Evolutionary conservation across 2,329 filamentous ascomycete genomes (phyloP).

Genomic region (Sclerotiophoma versabilis): DNA sequence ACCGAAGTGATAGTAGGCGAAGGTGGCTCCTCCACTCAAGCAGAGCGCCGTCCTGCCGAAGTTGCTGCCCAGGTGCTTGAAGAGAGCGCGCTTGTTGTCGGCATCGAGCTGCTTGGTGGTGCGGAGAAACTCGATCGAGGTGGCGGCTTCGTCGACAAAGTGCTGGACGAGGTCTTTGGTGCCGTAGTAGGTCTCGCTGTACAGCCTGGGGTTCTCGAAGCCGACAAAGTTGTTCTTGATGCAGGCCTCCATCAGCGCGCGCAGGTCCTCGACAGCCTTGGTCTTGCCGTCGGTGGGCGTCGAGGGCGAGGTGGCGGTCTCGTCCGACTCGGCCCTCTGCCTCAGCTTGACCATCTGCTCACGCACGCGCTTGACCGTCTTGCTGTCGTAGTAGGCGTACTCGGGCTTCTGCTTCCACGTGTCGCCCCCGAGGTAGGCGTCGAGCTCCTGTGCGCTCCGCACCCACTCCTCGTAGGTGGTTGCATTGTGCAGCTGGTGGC

Average conservation of each 20-base stretch:
- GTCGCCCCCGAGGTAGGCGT: constrained; percentile 80
- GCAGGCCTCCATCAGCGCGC: constrained; percentile 81
- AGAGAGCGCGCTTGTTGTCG: constrained; percentile 80
- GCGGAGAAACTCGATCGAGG: constrained; percentile 71
- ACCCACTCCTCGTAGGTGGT: constrained; percentile 86
- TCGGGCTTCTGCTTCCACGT: constrained; percentile 78
- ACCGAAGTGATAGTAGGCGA: constrained; percentile 97
- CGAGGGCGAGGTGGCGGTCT: constrained; percentile 50
- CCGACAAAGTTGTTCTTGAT: constrained; percentile 98
- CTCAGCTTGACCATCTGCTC: constrained; percentile 75
- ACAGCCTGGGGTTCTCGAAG: constrained; percentile 91
- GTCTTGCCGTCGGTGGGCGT: constrained; percentile 36
- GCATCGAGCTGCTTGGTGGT: constrained; percentile 70
- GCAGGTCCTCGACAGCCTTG: constrained; percentile 75
- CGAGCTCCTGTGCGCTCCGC: constrained; percentile 76
- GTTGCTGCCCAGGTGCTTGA: constrained; percentile 89
- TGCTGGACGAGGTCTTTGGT: constrained; percentile 94
- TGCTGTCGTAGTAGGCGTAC: constrained; percentile 83
- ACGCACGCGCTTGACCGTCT: constrained; percentile 79
- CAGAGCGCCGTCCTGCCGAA: constrained; percentile 92
- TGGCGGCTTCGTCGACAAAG: constrained; percentile 85
- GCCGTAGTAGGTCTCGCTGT: constrained; percentile 96
- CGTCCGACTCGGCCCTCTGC: constrained; percentile 61
- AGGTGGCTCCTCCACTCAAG: constrained; percentile 89
- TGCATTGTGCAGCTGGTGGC: constrained; percentile 74